These are phyloP conservation scores for Nakazawaea ishiwadae DNA, from an alignment of 805 yeast species.

Conservation along the genomic window DNA sequence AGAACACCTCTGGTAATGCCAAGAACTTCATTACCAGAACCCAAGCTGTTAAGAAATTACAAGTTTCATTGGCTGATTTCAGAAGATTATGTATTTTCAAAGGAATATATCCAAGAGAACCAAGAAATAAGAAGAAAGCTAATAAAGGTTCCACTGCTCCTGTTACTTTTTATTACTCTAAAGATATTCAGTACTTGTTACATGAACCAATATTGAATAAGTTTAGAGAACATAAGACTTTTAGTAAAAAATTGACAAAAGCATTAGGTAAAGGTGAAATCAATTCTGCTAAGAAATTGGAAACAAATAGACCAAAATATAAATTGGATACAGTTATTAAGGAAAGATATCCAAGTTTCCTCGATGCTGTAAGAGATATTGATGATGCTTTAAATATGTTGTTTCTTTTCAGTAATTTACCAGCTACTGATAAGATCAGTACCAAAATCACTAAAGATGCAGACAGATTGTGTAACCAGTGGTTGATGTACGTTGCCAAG, in stretches of 20 bases:
- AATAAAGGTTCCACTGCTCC: conserved; percentile 98
- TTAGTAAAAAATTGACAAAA: conserved; percentile 82
- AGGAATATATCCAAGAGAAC: conserved; percentile 97
- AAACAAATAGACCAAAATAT: conserved; percentile 75
- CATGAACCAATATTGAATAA: conserved; percentile 92
- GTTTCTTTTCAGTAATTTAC: conserved; percentile 90
- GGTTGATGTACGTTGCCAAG: conserved; percentile 90
- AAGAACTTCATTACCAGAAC: conserved; percentile 90
- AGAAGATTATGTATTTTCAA: conserved; percentile 95
- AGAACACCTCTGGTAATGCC: conserved; percentile 82
- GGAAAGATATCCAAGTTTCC: conserved; percentile 92
- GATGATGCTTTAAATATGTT: conserved; percentile 96
- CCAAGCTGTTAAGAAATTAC: conserved; percentile 88
- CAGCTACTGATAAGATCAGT: conserved; percentile 81
- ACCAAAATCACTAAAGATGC: conserved; percentile 86
- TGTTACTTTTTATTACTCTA: conserved; percentile 86
- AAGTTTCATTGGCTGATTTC: conserved; percentile 93
- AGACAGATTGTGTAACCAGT: conserved; percentile 80
- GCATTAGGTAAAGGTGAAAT: conserved; percentile 93
- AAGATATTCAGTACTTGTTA: conserved; percentile 89
- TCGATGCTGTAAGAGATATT: conserved; percentile 87
- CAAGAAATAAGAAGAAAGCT: conserved; percentile 92
- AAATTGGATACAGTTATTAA: conserved; percentile 86
- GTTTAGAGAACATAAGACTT: conserved; percentile 93
- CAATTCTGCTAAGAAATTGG: conserved; percentile 81